A percentile compares a stretch with the other conserved stretches of the same genome.
phyloP scores from a whole-genome alignment of 371 early-diverging fungal genomes.

The Mycotypha africana region DNA sequence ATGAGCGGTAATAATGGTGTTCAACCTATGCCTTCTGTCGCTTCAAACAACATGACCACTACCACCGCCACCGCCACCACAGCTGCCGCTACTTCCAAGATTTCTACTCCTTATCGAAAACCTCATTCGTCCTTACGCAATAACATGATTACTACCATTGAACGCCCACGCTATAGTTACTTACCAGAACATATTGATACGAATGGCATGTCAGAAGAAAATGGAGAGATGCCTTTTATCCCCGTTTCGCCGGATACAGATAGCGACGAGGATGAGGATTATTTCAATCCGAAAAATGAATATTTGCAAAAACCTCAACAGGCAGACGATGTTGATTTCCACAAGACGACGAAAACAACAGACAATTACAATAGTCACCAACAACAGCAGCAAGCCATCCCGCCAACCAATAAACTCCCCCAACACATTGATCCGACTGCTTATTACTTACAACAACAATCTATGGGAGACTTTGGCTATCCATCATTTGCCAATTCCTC shows the following conservation, averaged over 20 bases:
- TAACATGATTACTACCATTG: conserved; percentile 20
- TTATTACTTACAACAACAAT: background rate
- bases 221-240: conserved; percentile 20
- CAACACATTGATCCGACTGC: conserved; percentile 4
- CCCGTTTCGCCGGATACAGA: conserved; percentile 26
- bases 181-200: conserved; percentile 5
- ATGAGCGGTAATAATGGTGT: too few relatives aligned
- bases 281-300: background rate
- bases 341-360: background rate
- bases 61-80: background rate
- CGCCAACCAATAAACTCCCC: background rate
- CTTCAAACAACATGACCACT: background rate
- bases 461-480: background rate
- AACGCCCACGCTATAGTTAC: conserved; percentile 15
- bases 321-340: too few relatives aligned
- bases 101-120: background rate
- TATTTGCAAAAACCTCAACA: background rate
- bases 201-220: conserved; percentile 6
- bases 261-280: conserved; percentile 19
- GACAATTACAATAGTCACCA: conserved; percentile 1
- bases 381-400: background rate
- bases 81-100: too few relatives aligned
- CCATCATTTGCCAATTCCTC: background rate
- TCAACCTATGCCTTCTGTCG: background rate
- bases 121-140: conserved; percentile 9